Evolutionary conservation across 1,284 basidiomycete genomes (phyloP).

Genomic region (Afroboletus lepidellus): DNA sequence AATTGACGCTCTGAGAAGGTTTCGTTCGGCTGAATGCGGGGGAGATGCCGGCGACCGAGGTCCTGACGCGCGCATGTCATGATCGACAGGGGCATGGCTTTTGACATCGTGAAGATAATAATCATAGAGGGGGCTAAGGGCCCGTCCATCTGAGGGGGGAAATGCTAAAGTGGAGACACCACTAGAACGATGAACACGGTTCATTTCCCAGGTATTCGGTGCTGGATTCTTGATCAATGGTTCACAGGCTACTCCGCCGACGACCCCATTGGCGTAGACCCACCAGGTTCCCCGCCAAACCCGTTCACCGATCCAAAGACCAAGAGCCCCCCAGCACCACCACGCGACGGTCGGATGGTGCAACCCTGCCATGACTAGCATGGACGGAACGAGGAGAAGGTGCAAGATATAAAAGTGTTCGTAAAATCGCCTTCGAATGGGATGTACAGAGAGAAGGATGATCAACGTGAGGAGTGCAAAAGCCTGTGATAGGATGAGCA

Average conservation of each 20-base stretch:
- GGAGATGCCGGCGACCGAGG: not conserved
- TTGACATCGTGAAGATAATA: conserved; percentile 20
- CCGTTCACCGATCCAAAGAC: conserved; percentile 68
- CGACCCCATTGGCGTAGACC: conserved; percentile 62
- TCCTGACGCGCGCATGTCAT: not conserved
- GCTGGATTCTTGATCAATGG: not conserved
- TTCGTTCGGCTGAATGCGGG: not conserved
- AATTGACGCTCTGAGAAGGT: conserved; percentile 3
- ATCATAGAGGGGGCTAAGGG: conserved; percentile 26
- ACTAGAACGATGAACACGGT: conserved; percentile 4
- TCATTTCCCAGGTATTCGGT: conserved; percentile 29
- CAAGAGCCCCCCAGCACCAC: conserved; percentile 68
- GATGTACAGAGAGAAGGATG: conserved; percentile 60
- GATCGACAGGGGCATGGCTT: not conserved
- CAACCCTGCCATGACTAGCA: conserved; percentile 58
- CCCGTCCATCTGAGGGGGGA: conserved; percentile 10
- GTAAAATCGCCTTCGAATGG: conserved; percentile 68
- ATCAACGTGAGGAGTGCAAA: conserved; percentile 72
- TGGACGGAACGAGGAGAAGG: conserved; percentile 62
- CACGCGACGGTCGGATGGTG: conserved; percentile 71
- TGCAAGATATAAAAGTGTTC: conserved; percentile 78
- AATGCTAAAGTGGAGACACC: conserved; percentile 1
- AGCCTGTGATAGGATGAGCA: conserved; percentile 44
- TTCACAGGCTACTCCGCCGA: conserved; percentile 15
- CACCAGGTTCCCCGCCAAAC: conserved; percentile 59